Conservation (phyloP, 2,329 filamentous ascomycete species). For the Pseudogymnoascus sp. region DNA sequence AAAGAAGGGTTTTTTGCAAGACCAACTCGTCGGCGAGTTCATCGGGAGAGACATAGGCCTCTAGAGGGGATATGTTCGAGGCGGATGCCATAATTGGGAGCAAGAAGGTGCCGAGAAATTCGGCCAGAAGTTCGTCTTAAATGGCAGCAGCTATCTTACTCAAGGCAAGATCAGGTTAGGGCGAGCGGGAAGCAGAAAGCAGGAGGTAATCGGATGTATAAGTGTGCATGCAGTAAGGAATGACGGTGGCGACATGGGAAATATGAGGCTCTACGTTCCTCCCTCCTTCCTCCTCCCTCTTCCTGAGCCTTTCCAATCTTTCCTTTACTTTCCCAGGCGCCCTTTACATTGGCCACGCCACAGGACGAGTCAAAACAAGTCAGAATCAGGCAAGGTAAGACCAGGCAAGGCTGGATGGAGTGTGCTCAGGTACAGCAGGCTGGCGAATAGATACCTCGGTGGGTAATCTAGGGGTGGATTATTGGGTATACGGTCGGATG, state of each 20-base stretch:
- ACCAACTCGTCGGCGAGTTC: conserved; percentile 10
- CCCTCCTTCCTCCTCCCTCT: not conserved
- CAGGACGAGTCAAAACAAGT: conserved; percentile 1
- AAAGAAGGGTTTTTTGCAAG: conserved; percentile 31
- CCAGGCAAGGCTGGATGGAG: not conserved
- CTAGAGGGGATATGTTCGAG: not conserved
- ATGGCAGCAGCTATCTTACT: not conserved
- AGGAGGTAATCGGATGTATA: not conserved
- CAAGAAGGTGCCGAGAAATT: not conserved
- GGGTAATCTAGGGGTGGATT: not conserved
- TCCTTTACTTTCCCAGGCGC: not conserved
- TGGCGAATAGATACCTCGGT: not conserved
- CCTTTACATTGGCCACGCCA: not conserved
- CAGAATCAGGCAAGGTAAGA: not conserved
- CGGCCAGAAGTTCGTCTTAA: not conserved
- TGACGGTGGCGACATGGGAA: not conserved
- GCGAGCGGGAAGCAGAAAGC: not conserved
- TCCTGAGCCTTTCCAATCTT: not conserved
- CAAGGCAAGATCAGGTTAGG: not conserved
- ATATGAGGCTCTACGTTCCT: conserved; percentile 2
- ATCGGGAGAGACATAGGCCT: conserved; percentile 10
- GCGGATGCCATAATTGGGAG: conserved; percentile 5
- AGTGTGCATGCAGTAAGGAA: not conserved
- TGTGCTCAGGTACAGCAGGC: not conserved
- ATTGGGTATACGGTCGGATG: not conserved